These are phyloP conservation scores for Microsporum canis DNA, from an alignment of 2,329 filamentous ascomycete genomes.

Conservation along the genomic window DNA sequence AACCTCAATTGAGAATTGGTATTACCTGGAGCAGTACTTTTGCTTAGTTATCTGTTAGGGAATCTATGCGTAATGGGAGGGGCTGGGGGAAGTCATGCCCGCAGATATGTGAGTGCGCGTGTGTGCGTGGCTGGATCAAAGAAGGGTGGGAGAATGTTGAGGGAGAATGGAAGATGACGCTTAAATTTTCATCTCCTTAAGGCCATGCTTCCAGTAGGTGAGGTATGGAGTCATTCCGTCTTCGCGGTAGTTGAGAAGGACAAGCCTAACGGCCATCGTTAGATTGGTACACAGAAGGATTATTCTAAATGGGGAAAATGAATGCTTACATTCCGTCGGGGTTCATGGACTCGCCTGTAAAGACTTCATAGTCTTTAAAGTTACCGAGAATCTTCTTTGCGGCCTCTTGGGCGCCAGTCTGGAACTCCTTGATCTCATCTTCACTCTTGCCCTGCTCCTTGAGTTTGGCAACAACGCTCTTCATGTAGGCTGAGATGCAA, in stretches of 20 bases:
- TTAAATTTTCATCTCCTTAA: slow-evolving; percentile 85
- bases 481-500: slow-evolving; percentile 65
- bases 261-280: slow-evolving; percentile 47
- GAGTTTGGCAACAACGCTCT: slow-evolving; percentile 64
- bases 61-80: no score
- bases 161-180: not conserved
- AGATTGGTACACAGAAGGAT: not conserved
- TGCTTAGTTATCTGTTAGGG: no score
- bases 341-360: slow-evolving; percentile 84
- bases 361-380: slow-evolving; percentile 96
- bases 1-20: no score
- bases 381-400: slow-evolving; percentile 78
- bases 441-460: slow-evolving; percentile 50
- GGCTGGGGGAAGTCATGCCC: no score
- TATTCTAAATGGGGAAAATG: not conserved
- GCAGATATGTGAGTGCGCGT: not conserved
- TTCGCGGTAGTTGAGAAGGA: slow-evolving; percentile 95
- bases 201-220: slow-evolving; percentile 89
- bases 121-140: not conserved
- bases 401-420: slow-evolving; percentile 60
- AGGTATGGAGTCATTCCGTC: slow-evolving; percentile 86
- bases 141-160: not conserved
- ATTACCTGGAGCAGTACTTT: no score
- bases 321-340: slow-evolving; percentile 76
- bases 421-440: slow-evolving; percentile 64